A percentile compares a stretch with the other conserved stretches of the same genome.
phyloP scores from a whole-genome alignment of 441 rosid species.

The Dalechampia spathulata region DNA sequence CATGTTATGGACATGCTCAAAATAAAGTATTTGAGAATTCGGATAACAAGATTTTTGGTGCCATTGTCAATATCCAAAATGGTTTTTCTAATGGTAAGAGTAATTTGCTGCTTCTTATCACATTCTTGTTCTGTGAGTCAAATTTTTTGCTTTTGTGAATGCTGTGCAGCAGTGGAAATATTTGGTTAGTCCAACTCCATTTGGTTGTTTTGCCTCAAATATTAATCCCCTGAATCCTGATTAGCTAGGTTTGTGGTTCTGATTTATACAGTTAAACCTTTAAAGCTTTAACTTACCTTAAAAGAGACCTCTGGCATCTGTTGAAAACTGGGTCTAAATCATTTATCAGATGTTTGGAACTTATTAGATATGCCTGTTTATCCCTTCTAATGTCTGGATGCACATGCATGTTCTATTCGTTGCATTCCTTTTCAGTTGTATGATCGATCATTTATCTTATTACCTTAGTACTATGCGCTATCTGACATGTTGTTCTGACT shows the following conservation, averaged over 20 bases:
- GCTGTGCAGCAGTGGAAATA: too few species aligned
- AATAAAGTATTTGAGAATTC: constrained; percentile 27
- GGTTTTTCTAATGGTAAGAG: constrained; percentile 41
- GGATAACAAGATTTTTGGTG: constrained; percentile 28
- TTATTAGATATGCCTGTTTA: too few species aligned
- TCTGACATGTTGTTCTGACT: too few species aligned
- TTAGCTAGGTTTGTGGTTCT: background rate
- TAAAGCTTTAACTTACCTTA: background rate
- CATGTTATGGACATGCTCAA: constrained; percentile 46
- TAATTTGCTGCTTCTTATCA: too few species aligned
- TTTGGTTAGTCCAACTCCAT: too few species aligned
- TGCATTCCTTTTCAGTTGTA: too few species aligned
- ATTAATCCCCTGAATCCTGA: background rate
- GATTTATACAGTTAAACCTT: background rate
- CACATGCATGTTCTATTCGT: background rate
- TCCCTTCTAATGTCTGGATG: too few species aligned
- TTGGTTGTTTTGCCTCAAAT: background rate
- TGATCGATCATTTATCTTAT: too few species aligned
- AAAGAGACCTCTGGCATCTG: background rate
- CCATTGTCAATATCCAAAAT: constrained; percentile 36
- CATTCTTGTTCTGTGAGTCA: too few species aligned
- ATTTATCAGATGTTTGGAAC: background rate
- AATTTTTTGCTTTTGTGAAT: too few species aligned
- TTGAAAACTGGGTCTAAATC: background rate
- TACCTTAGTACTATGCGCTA: too few species aligned